A percentile compares a stretch with the other conserved stretches of the same genome.
phyloP scores from a whole-genome alignment of 257 asterid genomes.

The Nyctanthes arbortristis region DNA sequence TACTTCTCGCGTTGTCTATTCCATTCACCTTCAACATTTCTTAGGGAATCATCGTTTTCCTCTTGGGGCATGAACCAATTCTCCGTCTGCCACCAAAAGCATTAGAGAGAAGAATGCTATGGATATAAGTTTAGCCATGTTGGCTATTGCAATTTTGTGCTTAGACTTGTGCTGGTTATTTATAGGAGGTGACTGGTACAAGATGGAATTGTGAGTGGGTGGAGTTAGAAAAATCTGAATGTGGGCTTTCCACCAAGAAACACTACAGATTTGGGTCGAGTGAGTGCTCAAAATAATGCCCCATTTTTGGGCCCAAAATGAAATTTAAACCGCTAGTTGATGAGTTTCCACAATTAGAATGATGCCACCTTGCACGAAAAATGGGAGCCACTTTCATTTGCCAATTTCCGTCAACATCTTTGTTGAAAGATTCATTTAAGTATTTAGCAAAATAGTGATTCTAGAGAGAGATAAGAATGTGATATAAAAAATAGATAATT shows the following conservation, averaged over 20 bases:
- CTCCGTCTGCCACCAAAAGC: slow-evolving; percentile 8
- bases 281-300: not conserved
- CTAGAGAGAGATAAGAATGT: too few species aligned
- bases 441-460: too few species aligned
- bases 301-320: not conserved
- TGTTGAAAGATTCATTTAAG: not conserved
- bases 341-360: slow-evolving; percentile 9
- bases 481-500: too few species aligned
- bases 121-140: not conserved
- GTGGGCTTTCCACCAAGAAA: slow-evolving; percentile 25
- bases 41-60: slow-evolving; percentile 12
- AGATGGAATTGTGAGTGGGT: slow-evolving; percentile 10
- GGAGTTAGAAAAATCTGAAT: slow-evolving; percentile 13
- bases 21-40: not conserved
- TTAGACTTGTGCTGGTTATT: not conserved
- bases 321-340: not conserved
- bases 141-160: not conserved
- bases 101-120: not conserved
- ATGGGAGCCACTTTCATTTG: slow-evolving; percentile 7
- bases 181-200: not conserved
- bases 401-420: not conserved
- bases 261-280: not conserved
- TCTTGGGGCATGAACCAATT: slow-evolving; percentile 9
- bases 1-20: not conserved
- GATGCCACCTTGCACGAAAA: slow-evolving; percentile 17